Evolutionary conservation across 257 asterid species (phyloP).

Genomic region (Solanum medicagineum): DNA sequence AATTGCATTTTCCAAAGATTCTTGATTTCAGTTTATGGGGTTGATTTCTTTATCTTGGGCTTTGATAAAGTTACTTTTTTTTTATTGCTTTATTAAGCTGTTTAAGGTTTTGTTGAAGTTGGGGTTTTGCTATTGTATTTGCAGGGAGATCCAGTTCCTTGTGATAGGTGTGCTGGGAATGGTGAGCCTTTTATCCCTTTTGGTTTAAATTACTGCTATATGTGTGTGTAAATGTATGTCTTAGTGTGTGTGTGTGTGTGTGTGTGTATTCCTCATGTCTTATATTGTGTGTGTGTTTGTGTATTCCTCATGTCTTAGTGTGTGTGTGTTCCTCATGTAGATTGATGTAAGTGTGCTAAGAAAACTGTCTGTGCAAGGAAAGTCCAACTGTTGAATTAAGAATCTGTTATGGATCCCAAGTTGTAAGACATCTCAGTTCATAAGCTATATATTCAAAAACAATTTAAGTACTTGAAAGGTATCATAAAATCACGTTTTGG

Average conservation of each 20-base stretch:
- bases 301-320: no score
- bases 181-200: constrained; percentile 25
- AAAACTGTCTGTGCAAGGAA: neutral
- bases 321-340: neutral
- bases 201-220: neutral
- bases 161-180: constrained; percentile 85
- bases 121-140: neutral
- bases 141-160: constrained; percentile 93
- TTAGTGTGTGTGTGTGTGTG: neutral
- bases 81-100: neutral
- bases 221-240: neutral
- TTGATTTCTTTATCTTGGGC: neutral
- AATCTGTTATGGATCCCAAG: neutral
- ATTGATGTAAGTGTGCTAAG: neutral
- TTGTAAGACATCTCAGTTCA: neutral
- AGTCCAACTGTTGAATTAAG: neutral
- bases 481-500: neutral
- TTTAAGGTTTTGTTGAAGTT: neutral
- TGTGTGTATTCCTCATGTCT: no score
- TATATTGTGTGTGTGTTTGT: no score
- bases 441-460: neutral
- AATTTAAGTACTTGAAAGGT: neutral
- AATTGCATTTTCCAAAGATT: neutral
- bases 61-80: neutral
- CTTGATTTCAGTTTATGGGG: neutral